A percentile compares a stretch with the other conserved stretches of the same genome.
Evolutionary conservation across 768 basidiomycete species (phyloP).

Genomic region (Crucibulum laeve): DNA sequence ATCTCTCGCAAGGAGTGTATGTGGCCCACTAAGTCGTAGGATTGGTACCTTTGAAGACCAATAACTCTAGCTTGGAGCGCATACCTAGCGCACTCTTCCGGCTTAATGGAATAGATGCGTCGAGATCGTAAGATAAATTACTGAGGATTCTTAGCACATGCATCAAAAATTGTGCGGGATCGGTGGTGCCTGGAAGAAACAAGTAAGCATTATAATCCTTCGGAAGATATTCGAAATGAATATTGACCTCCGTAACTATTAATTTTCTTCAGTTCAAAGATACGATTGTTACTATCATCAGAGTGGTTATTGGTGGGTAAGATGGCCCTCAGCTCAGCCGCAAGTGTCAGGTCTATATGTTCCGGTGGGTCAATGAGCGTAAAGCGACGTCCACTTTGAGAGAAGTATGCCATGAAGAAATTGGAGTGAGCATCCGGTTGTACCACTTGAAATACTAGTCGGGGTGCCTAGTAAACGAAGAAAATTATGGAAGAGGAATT

Average conservation of each 20-base stretch:
- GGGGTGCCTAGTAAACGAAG: constrained; percentile 41
- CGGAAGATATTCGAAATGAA: neutral
- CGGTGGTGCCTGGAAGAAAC: constrained; percentile 24
- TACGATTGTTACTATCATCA: constrained; percentile 46
- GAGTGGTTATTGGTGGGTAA: constrained; percentile 33
- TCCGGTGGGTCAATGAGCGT: constrained; percentile 41
- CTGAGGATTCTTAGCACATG: constrained; percentile 59
- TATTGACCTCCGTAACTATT: constrained; percentile 19
- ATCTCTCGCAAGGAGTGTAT: too few relatives aligned
- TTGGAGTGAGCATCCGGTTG: constrained; percentile 41
- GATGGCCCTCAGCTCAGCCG: constrained; percentile 29
- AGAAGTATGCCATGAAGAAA: constrained; percentile 67
- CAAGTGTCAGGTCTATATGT: constrained; percentile 35
- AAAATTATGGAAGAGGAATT: constrained; percentile 8
- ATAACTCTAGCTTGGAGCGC: constrained; percentile 49
- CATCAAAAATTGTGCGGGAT: constrained; percentile 54
- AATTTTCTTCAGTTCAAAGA: constrained; percentile 49
- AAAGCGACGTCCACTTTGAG: constrained; percentile 54
- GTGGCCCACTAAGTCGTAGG: too few relatives aligned
- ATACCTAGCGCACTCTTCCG: constrained; percentile 38
- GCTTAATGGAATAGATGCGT: constrained; percentile 63
- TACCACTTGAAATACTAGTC: constrained; percentile 62
- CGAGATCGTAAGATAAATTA: constrained; percentile 54
- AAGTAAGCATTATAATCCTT: neutral
- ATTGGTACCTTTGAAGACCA: constrained; percentile 53